Percentiles rank a stretch among this genome's conserved stretches.
These are phyloP conservation scores for Harringtonia lauricola DNA, from an alignment of 2,329 filamentous ascomycete genomes.

Conservation along the genomic window DNA sequence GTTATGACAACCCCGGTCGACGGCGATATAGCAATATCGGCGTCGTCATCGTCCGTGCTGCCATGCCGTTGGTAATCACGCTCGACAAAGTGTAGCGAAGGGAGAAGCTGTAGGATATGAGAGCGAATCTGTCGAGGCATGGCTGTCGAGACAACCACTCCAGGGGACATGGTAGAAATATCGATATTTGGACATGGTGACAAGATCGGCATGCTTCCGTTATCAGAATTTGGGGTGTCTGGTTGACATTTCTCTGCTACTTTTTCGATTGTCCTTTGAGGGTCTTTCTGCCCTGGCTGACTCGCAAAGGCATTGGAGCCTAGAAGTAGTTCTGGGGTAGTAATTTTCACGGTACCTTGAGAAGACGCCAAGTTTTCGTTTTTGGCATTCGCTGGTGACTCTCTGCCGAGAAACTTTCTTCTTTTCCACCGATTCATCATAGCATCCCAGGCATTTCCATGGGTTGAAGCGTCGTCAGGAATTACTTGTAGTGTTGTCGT, in stretches of 20 bases:
- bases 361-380: not conserved
- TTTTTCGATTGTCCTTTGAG: not conserved
- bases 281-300: not conserved
- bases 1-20: constrained; percentile 59
- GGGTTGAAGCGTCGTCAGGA: too few species aligned
- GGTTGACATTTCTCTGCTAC: not conserved
- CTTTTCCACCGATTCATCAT: constrained; percentile 2
- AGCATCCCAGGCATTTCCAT: not conserved
- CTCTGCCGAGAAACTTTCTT: constrained; percentile 1
- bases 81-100: constrained; percentile 15
- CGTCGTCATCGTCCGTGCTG: constrained; percentile 18
- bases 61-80: constrained; percentile 14
- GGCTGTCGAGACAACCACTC: constrained; percentile 16
- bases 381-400: not conserved
- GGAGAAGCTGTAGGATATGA: constrained; percentile 14
- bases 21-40: constrained; percentile 64
- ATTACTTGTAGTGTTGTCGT: not conserved
- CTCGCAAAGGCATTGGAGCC: constrained; percentile 9
- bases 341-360: not conserved
- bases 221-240: too few species aligned
- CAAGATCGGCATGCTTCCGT: not conserved
- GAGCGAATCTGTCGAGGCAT: constrained; percentile 11
- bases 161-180: constrained; percentile 4
- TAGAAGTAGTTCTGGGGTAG: constrained; percentile 2
- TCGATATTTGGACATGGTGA: constrained; percentile 10